Evolutionary conservation across 2,329 filamentous ascomycete genomes (phyloP).

Genomic region (Apiospora saccharicola): DNA sequence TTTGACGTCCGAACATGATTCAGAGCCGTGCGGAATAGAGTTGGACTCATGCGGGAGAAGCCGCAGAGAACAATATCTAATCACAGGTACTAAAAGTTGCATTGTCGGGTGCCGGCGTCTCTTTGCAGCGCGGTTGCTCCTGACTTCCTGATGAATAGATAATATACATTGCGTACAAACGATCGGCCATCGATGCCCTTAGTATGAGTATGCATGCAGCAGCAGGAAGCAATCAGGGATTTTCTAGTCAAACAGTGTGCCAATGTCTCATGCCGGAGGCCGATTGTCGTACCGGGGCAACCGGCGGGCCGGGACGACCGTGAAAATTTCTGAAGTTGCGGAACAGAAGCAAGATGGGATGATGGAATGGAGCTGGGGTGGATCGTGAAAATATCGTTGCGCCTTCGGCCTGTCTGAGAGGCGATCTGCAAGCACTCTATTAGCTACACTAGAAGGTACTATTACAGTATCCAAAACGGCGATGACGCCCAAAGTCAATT

Average conservation of each 20-base stretch:
- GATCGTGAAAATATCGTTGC: constrained; percentile 1
- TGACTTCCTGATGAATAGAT: no score
- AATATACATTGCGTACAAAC: neutral
- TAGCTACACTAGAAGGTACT: neutral
- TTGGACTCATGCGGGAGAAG: constrained; percentile 16
- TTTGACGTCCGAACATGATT: constrained; percentile 13
- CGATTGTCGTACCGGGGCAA: constrained; percentile 16
- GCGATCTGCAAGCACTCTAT: constrained; percentile 14
- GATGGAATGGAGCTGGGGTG: constrained; percentile 14
- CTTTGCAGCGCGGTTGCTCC: neutral
- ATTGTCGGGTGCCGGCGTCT: neutral
- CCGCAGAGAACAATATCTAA: neutral
- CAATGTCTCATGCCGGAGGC: constrained; percentile 10
- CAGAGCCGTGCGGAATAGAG: constrained; percentile 13
- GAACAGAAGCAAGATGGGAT: constrained; percentile 21
- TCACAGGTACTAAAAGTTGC: neutral
- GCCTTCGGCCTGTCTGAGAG: neutral
- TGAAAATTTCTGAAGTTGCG: constrained; percentile 18
- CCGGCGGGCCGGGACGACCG: constrained; percentile 17
- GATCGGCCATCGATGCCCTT: neutral
- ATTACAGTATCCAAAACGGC: neutral
- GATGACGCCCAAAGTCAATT: constrained; percentile 19
- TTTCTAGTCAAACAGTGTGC: constrained; percentile 4
- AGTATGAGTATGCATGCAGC: neutral
- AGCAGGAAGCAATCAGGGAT: neutral